Evolutionary conservation across 1,139 yeast species (phyloP).

Genomic region (Waltiozyma sp.): DNA sequence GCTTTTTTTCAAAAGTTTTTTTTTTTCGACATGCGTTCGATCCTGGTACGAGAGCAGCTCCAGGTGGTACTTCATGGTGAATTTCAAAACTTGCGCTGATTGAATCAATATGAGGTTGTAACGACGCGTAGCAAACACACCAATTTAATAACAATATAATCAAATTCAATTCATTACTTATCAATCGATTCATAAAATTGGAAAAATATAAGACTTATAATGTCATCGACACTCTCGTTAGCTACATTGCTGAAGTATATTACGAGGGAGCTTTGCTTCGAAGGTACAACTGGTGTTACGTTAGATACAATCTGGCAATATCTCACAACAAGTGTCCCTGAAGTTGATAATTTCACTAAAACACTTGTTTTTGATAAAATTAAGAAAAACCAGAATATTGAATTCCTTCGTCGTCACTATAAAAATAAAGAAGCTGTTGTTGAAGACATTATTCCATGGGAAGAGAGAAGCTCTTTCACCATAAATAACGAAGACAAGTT

Average conservation of each 20-base stretch:
- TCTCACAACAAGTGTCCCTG: constrained; percentile 11
- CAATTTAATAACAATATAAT: no score
- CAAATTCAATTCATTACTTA: no score
- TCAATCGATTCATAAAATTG: no score
- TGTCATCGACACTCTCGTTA: not conserved
- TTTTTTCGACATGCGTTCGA: no score
- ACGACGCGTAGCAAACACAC: no score
- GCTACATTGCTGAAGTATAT: not conserved
- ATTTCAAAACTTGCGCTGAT: no score
- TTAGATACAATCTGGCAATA: constrained; percentile 22
- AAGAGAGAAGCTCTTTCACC: not conserved
- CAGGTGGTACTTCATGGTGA: no score
- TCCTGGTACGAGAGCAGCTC: no score
- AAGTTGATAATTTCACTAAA: constrained; percentile 20
- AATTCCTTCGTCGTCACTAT: constrained; percentile 3
- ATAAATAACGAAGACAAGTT: constrained; percentile 8
- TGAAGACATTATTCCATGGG: not conserved
- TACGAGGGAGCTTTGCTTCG: constrained; percentile 18
- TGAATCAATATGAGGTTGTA: no score
- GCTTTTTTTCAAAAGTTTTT: no score
- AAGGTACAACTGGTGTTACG: constrained; percentile 21
- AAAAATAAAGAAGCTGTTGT: constrained; percentile 1
- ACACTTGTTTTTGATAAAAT: constrained; percentile 26
- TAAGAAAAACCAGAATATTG: constrained; percentile 13
- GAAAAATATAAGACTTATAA: not conserved